A percentile compares a stretch with the other conserved stretches of the same genome.
Evolutionary conservation across 2,329 filamentous ascomycete species (phyloP).

Genomic region (Sclerotinia subarctica): DNA sequence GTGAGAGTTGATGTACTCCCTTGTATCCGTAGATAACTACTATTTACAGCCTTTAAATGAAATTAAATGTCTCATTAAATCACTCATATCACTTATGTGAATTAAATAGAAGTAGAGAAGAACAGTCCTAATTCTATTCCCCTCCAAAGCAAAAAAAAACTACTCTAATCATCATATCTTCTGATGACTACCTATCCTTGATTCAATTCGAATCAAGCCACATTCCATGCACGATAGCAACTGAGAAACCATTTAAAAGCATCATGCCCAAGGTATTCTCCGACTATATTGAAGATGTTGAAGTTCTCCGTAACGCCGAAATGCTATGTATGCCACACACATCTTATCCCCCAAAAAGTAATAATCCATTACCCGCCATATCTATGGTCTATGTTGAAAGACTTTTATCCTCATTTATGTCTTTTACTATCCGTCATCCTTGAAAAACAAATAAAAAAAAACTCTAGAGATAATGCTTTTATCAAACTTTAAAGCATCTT

Average conservation of each 20-base stretch:
- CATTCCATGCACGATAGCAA: conserved; percentile 17
- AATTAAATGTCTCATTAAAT: no score
- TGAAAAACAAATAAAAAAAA: conserved; percentile 10
- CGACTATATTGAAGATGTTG: conserved; percentile 39
- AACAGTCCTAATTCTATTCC: conserved; percentile 6
- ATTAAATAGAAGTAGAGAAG: background rate
- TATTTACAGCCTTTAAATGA: no score
- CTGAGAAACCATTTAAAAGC: conserved; percentile 3
- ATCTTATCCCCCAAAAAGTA: conserved; percentile 19
- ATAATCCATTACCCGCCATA: conserved; percentile 24
- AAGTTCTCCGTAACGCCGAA: conserved; percentile 40
- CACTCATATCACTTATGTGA: background rate
- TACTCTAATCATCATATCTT: background rate
- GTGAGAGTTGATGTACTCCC: background rate
- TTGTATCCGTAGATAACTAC: background rate
- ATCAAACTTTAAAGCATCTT: conserved; percentile 1
- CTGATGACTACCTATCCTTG: background rate
- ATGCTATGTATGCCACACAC: conserved; percentile 36
- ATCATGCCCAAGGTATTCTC: conserved; percentile 21
- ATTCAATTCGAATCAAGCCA: background rate
- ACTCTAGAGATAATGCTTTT: conserved; percentile 8
- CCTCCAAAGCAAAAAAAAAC: conserved; percentile 3
- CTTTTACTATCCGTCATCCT: conserved; percentile 16
- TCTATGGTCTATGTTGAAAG: conserved; percentile 42
- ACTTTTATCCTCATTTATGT: conserved; percentile 36